Base-by-base conservation (phyloP, 2,329 filamentous ascomycete species). In the Penicillium sp. region DNA sequence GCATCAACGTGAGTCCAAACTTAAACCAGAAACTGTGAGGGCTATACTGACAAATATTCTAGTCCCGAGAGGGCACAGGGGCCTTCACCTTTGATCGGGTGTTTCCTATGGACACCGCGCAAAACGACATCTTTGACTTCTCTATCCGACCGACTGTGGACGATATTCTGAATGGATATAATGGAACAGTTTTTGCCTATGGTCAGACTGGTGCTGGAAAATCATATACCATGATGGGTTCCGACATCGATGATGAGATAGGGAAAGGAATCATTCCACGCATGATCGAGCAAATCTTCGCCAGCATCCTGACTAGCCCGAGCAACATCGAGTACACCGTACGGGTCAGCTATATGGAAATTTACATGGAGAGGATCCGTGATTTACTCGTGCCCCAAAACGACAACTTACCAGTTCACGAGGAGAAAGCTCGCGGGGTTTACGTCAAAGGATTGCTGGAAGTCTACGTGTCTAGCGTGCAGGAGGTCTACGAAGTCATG, bases 161-260 rank as follows among this genome's bases (percentile, higher is more conserved):
- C 79, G 94, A 97, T 74, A 97, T 99, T 66, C 83, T 99, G 64
- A 96, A 97, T 77, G 94, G 94, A 63, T 99, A 99, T 84, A 99
- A 99, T 79, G 94, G 93, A 72, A 97, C 93, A 14, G 93, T 99
- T 66, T 97, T 99, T 69, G 94, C 94, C 61, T 99, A 99, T 74
- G 94, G 94, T 64, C 94, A 97, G 81, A 99, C 94, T 1, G 94
- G 94, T 75, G 92, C 93, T 13, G 94, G 94, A 81, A 99, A 99
- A 81, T 97, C 94, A 22, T 97, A 96, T 74, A 97, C 94, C 51
- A 99, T 99, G 94, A 96, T 95, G 91, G 90, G 90, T 59, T 89
- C 89, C 49, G 92, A 93, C 75, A 97, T 99, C 78, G 91, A 95
- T 70, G 90, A 97, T 75, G 86, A 90, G 3, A 84, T 88, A 34